Evolutionary conservation across 1,284 basidiomycete species (phyloP), one percentile per base, ranked within the genome.

Genomic region (Malassezia vespertilionis): DNA sequence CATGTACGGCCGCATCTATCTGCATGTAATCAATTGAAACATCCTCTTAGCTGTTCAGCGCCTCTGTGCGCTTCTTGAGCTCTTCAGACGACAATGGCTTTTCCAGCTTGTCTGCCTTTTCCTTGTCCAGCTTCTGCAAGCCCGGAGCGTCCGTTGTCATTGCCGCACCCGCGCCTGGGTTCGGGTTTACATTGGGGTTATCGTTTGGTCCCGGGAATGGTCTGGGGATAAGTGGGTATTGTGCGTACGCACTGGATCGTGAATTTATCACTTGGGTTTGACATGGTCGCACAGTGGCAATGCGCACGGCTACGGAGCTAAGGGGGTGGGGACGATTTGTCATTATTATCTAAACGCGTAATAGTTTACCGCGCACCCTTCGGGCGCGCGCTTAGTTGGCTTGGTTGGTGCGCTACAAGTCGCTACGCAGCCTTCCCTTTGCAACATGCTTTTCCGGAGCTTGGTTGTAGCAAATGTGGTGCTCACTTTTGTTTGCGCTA

Each of bases 241-340:
- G n/a, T n/a, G n/a, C n/a, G n/a, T 15, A 46, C 45, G 18, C 40
- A 46, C 42, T 51, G 48, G 18, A 51, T 51, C 18, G 24, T 28
- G 17, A 40, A 26, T 17, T 34, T 27, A 15, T 36, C 14, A 20
- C 34, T 39, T 22, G 20, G 10, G 28, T 31, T 30, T 20, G 38
- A 35, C 46, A 49, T 49, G 33, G 31, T n/a, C 12, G 31, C 31
- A 32, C 7, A 10, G 9, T n/a, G 31, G 31, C 7, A 15, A 15
- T 32, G 31, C 31, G 31, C 31, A 32, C 31, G 31, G 31, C 12
- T 15, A 15, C 27, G 27, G 27, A 14, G 27, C 8, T 14, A 28
- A 28, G 27, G 8, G 8, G 27, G 27, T 14, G 27, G 8, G 27
- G 14, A 14, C 27, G 27, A 17, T 17, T 11, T 17, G 9, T 11